phyloP scores from a whole-genome alignment of 495 filamentous ascomycete genomes.

The Talaromyces proteolyticus region DNA sequence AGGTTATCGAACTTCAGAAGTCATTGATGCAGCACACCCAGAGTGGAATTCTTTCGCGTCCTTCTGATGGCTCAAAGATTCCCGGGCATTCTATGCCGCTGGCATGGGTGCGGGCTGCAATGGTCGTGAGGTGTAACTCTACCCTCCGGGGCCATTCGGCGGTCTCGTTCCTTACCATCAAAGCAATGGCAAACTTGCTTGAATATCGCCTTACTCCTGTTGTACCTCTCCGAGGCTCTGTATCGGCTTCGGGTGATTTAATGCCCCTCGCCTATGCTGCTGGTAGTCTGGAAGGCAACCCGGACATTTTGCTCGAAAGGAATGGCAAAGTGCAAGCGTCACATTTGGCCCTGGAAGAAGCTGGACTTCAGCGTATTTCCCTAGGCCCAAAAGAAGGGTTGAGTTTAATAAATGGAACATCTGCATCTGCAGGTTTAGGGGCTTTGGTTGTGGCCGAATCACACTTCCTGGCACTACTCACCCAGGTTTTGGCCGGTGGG shows the following conservation, averaged over 20 bases:
- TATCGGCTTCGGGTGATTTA: slow-evolving; percentile 65
- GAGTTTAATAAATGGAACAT: slow-evolving; percentile 59
- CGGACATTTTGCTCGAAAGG: slow-evolving; percentile 32
- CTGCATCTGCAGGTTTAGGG: slow-evolving; percentile 44
- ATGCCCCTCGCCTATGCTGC: slow-evolving; percentile 56
- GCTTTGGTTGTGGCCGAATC: slow-evolving; percentile 47
- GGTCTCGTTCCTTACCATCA: slow-evolving; percentile 42
- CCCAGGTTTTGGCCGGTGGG: slow-evolving; percentile 45
- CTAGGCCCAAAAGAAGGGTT: slow-evolving; percentile 58
- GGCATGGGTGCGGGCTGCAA: slow-evolving; percentile 45
- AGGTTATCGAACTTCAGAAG: slow-evolving; percentile 40
- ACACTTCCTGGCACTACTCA: slow-evolving; percentile 43
- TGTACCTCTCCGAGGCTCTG: slow-evolving; percentile 55
- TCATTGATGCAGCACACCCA: slow-evolving; percentile 47
- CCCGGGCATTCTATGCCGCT: slow-evolving; percentile 26
- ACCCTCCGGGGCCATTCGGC: slow-evolving; percentile 51
- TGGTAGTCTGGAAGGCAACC: slow-evolving; percentile 51
- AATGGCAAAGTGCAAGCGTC: slow-evolving; percentile 18
- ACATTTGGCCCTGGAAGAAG: slow-evolving; percentile 28
- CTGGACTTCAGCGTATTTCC: slow-evolving; percentile 33
- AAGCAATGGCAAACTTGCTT: slow-evolving; percentile 39
- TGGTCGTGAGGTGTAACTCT: slow-evolving; percentile 51
- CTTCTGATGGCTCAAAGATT: background rate
- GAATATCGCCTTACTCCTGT: slow-evolving; percentile 44
- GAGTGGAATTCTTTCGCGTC: slow-evolving; percentile 36